phyloP scores from a whole-genome alignment of 2,329 filamentous ascomycete species.

The Colletotrichum destructivum region DNA sequence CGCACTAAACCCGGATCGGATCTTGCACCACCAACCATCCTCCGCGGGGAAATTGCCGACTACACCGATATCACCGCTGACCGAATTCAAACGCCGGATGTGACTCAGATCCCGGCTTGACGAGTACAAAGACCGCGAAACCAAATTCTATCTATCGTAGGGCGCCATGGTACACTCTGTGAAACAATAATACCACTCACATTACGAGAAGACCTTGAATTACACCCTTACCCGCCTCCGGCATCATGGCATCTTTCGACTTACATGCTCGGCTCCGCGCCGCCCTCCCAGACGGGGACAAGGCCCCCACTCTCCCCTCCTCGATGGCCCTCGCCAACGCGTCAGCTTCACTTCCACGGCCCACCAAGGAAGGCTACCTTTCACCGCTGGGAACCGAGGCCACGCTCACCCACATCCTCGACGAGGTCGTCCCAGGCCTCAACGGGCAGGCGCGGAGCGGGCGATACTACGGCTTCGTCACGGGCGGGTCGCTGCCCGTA shows the following conservation, averaged over 20 bases:
- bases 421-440: constrained; percentile 70
- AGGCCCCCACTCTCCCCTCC: constrained; percentile 57
- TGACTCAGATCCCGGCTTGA: constrained; percentile 15
- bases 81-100: constrained; percentile 19
- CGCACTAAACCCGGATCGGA: constrained; percentile 20
- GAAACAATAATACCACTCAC: background rate
- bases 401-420: constrained; percentile 61
- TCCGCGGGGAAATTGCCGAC: background rate
- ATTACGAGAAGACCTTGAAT: background rate
- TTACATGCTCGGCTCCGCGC: constrained; percentile 38
- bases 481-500: constrained; percentile 83
- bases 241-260: constrained; percentile 22
- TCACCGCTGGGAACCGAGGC: constrained; percentile 48
- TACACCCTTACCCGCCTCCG: no score
- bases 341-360: constrained; percentile 57
- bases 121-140: background rate
- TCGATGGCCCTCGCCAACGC: constrained; percentile 53
- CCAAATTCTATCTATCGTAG: background rate
- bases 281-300: constrained; percentile 14
- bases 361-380: constrained; percentile 51
- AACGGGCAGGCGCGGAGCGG: constrained; percentile 75
- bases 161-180: background rate
- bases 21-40: background rate
- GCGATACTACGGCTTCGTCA: constrained; percentile 92
- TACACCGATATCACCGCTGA: background rate